Evolutionary conservation across 805 yeast species (phyloP), one percentile per base, ranked within the genome.

Genomic region (Saccharomyces paradoxus): DNA sequence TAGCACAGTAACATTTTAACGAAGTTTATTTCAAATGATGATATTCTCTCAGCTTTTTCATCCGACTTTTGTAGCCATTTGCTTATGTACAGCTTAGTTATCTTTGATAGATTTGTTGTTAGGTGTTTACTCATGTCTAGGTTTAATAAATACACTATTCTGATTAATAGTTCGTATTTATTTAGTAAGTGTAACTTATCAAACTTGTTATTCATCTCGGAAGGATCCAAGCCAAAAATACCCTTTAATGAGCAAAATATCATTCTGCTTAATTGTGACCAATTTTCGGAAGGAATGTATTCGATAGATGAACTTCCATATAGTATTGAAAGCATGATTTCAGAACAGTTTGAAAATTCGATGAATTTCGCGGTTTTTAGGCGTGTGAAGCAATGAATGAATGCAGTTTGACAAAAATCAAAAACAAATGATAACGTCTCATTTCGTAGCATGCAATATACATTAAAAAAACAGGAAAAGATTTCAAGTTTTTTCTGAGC

Each of bases 71-170:
- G 53, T 6, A 70, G 37, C 74, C 77, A 73, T 48, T 67, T 66
- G 8, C 57, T 60, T 9, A 64, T 54, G 52, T 71, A 74, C n/a
- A 62, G 56, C 10, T 63, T 59, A 1, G 71, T 51, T 21, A 75
- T 67, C 49, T 67, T 66, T 1, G 56, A 56, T 12, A 75, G 56
- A 50, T 74, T 73, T 2, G 52, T 26, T 12, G 66, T 64, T 3
- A 71, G 63, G 47, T 66, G 68, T 12, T 68, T 57, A 28, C 62
- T 67, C 59, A 68, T 63, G 55, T 74, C 77, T 12, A 66, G 49
- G 14, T 70, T 63, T 8, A 75, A 57, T 29, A 65, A 68, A 56
- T 70, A 74, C 14, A 64, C 63, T 3, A 71, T 54, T 55, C 66
- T 72, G 1, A 75, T 63, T 47, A 74, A 60, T 0, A 63, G 52